Base-by-base conservation (phyloP, 108 stramenopile species). In the Cyclotella atomus region DNA sequence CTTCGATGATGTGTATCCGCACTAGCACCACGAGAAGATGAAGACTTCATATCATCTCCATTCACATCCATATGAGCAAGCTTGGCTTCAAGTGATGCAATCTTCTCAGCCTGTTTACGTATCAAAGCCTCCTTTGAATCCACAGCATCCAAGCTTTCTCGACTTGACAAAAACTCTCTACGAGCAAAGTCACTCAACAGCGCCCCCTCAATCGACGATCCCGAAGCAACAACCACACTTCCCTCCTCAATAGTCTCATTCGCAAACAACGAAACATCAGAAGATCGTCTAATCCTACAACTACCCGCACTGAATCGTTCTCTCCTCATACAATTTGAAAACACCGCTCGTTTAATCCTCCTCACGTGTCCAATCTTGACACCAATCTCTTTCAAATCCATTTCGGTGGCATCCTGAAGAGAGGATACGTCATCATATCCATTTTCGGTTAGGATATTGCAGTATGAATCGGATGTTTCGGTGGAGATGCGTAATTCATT, bases 291-390 rank as follows among this genome's bases (percentile, higher is more conserved):
- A 1, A 57, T 44, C 25, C 45, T 55, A n/a, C n/a, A n/a, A n/a
- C n/a, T n/a, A 32, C 57, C 63, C 24, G 66, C 35, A 45, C 60
- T 29, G 14, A 46, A 41, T 68, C 68, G 59, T 27, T 73, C 79
- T 28, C 33, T 68, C 47, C 65, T 71, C 75, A 71, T 59, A 60
- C 54, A 65, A 77, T 63, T 71, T 28, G 80, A 64, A 34, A 45
- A 57, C 19, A 78, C 69, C 12, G 77, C 81, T 8, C 80, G 66
- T 57, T 84, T 81, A 41, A 84, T 84, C 2, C 81, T 62, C 52
- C 77, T 47, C 21, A 77, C 70, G 54, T 84, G 84, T 16, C 84
- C 84, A 56, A 81, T 72, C 45, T 84, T 84, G 14, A 84, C 65
- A 17, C 84, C 84, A 44, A 84, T 27, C 44, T 73, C 71, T 23